Percentiles rank a stretch among this genome's conserved stretches.
Conservation (phyloP, 2,329 filamentous ascomycete species). For the Alternaria conjuncta region DNA sequence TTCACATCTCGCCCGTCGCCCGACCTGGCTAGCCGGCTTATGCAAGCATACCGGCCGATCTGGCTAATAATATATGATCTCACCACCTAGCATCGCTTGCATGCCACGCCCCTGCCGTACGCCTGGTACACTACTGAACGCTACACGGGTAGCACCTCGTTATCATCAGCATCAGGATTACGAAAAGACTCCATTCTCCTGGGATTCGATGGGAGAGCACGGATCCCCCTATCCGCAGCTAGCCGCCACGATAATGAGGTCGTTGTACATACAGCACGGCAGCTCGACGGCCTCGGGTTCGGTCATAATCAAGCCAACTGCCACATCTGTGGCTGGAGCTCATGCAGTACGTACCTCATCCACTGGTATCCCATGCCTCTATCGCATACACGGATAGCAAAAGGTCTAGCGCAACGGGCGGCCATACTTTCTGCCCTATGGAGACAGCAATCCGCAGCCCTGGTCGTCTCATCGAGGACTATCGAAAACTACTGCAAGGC, state of each 20-base stretch:
- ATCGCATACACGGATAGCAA: conserved; percentile 1
- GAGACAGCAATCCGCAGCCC: conserved; percentile 1
- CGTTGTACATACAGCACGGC: neutral
- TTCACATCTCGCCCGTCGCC: neutral
- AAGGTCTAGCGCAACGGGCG: conserved; percentile 1
- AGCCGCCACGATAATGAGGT: neutral
- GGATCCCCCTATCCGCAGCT: neutral
- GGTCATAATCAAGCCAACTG: neutral
- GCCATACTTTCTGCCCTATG: conserved; percentile 4
- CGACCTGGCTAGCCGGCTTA: neutral
- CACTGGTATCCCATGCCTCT: neutral
- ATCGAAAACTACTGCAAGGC: conserved; percentile 16
- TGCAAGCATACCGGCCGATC: neutral
- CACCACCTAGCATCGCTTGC: conserved; percentile 2
- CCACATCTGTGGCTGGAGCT: conserved; percentile 4
- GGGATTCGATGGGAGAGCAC: neutral
- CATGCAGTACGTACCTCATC: neutral
- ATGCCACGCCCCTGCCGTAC: neutral
- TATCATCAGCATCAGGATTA: conserved; percentile 7
- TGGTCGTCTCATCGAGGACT: conserved; percentile 3
- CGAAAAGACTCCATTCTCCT: neutral
- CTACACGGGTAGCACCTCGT: neutral
- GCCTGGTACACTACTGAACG: conserved; percentile 2
- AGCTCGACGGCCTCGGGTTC: neutral
- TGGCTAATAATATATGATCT: conserved; percentile 9